Conservation (phyloP, 345 rosid genomes). For the Litchi chinensis region DNA sequence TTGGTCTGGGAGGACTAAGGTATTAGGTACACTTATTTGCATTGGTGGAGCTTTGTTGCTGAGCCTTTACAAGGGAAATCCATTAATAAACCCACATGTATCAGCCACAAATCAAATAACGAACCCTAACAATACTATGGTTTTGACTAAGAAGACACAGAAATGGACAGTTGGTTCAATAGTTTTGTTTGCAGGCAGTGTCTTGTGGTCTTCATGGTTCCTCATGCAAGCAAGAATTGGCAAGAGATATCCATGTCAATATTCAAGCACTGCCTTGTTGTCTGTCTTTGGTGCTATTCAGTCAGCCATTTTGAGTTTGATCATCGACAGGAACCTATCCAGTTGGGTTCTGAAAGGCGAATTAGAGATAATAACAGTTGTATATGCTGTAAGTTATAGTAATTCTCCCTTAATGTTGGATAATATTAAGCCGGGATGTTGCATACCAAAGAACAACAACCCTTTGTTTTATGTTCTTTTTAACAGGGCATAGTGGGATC, state of each 20-base stretch:
- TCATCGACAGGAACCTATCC: slow-evolving; percentile 33
- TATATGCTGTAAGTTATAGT: slow-evolving; percentile 37
- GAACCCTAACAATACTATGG: background rate
- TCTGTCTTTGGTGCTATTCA: slow-evolving; percentile 60
- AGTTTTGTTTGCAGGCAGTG: slow-evolving; percentile 32
- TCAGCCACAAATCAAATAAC: slow-evolving; percentile 9
- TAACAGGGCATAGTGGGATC: slow-evolving; percentile 76
- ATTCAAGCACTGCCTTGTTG: slow-evolving; percentile 61
- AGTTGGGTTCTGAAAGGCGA: slow-evolving; percentile 52
- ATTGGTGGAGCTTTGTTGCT: slow-evolving; percentile 59
- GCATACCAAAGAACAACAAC: background rate
- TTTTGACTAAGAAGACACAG: slow-evolving; percentile 23
- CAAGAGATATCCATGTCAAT: slow-evolving; percentile 51
- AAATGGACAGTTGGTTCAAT: slow-evolving; percentile 54
- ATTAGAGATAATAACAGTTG: slow-evolving; percentile 40
- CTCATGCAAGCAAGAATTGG: slow-evolving; percentile 56
- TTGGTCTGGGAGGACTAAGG: slow-evolving; percentile 45
- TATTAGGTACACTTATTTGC: slow-evolving; percentile 54
- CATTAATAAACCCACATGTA: slow-evolving; percentile 33
- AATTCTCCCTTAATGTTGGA: background rate
- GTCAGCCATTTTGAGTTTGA: slow-evolving; percentile 45
- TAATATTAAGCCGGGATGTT: background rate
- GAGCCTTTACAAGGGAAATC: slow-evolving; percentile 52
- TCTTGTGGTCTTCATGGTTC: slow-evolving; percentile 55
- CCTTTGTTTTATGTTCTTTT: background rate